These are phyloP conservation scores for Zygotorulaspora danielsina DNA, from an alignment of 805 yeast genomes.

Conservation along the genomic window DNA sequence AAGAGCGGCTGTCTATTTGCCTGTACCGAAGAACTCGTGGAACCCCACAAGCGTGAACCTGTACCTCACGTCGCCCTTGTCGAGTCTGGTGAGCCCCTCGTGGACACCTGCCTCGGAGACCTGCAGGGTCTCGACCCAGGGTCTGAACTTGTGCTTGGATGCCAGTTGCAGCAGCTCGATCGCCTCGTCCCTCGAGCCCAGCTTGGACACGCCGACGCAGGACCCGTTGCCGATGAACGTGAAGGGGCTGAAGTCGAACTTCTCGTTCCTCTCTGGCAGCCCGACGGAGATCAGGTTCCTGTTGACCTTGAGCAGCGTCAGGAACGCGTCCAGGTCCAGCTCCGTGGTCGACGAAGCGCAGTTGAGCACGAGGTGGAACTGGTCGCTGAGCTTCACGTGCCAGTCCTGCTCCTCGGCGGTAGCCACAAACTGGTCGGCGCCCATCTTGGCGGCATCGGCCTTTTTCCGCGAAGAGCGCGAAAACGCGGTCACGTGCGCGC, in stretches of 20 bases:
- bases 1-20: slow-evolving; percentile 22
- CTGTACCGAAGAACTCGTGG: slow-evolving; percentile 39
- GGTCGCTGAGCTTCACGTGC: slow-evolving; percentile 29
- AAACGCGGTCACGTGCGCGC: slow-evolving; percentile 48
- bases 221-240: slow-evolving; percentile 48
- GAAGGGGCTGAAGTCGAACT: slow-evolving; percentile 31
- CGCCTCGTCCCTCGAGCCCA: slow-evolving; percentile 63
- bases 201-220: slow-evolving; percentile 52
- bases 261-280: slow-evolving; percentile 49
- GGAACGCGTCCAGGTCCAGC: slow-evolving; percentile 46
- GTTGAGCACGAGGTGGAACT: slow-evolving; percentile 42
- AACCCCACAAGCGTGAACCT: slow-evolving; percentile 59
- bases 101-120: slow-evolving; percentile 50
- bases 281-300: slow-evolving; percentile 64
- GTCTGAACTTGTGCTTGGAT: slow-evolving; percentile 50
- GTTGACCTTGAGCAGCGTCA: slow-evolving; percentile 51
- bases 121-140: slow-evolving; percentile 61
- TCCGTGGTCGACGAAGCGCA: slow-evolving; percentile 46
- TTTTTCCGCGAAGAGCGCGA: slow-evolving; percentile 43
- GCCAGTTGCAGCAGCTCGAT: slow-evolving; percentile 63
- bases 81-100: slow-evolving; percentile 52
- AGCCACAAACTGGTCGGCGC: slow-evolving; percentile 47
- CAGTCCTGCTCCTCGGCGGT: slow-evolving; percentile 43
- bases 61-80: slow-evolving; percentile 55
- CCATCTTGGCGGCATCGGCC: slow-evolving; percentile 40